Evolutionary conservation across 2,329 filamentous ascomycete genomes (phyloP).

Genomic region (Pseudodiploospora longispora): DNA sequence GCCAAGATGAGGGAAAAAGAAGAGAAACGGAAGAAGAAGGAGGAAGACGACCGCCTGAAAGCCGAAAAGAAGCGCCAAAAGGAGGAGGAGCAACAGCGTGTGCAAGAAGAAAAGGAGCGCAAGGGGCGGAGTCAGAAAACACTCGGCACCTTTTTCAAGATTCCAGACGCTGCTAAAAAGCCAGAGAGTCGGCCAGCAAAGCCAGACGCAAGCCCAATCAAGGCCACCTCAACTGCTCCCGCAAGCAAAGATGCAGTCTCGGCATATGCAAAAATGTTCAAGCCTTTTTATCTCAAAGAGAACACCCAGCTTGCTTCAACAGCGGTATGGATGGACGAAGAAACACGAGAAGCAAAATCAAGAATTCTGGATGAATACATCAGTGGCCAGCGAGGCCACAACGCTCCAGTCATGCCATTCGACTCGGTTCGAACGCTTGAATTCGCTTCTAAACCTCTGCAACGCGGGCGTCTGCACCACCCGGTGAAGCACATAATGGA

Average conservation of each 20-base stretch:
- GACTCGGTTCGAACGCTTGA: conserved; percentile 39
- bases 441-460: conserved; percentile 27
- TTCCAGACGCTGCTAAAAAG: conserved; percentile 34
- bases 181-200: conserved; percentile 22
- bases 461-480: conserved; percentile 39
- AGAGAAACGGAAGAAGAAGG: conserved; percentile 32
- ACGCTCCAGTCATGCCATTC: conserved; percentile 27
- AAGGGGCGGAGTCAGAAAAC: conserved; percentile 41
- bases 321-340: conserved; percentile 49
- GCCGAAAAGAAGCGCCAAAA: conserved; percentile 41
- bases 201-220: conserved; percentile 20
- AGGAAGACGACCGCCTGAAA: conserved; percentile 31
- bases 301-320: conserved; percentile 62
- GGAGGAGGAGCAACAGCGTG: conserved; percentile 36
- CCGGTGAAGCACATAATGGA: conserved; percentile 56
- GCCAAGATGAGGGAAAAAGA: conserved; percentile 29
- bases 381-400: conserved; percentile 36
- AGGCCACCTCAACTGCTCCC: conserved; percentile 15
- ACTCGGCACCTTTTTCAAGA: conserved; percentile 40
- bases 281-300: conserved; percentile 71
- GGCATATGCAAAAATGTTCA: conserved; percentile 63
- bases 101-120: conserved; percentile 37
- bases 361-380: conserved; percentile 46
- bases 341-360: conserved; percentile 44
- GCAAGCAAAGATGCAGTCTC: conserved; percentile 22